phyloP scores from a whole-genome alignment of 2,329 filamentous ascomycete species.

The Dactylellina leptospora region DNA sequence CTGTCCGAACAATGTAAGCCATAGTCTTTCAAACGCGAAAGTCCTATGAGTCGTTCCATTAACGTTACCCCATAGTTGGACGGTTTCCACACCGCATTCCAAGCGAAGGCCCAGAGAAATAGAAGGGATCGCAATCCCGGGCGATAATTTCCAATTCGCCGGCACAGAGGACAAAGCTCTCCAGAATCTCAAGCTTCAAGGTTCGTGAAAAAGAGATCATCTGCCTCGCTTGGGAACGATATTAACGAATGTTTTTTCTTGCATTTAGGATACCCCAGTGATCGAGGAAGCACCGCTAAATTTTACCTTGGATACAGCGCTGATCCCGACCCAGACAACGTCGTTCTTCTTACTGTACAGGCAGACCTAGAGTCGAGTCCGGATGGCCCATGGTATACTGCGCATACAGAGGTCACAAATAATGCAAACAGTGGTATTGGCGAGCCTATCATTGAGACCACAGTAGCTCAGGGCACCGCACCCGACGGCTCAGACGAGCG shows the following conservation, averaged over 20 bases:
- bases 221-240: too few species aligned
- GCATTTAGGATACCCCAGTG: background rate
- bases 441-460: background rate
- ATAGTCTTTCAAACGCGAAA: too few species aligned
- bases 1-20: conserved; percentile 8
- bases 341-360: conserved; percentile 3
- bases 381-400: background rate
- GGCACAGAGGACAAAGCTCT: background rate
- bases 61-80: conserved; percentile 8
- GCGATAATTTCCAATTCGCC: conserved; percentile 14
- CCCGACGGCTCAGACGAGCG: conserved; percentile 11
- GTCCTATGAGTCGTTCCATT: too few species aligned
- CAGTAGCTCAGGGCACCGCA: background rate
- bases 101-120: background rate
- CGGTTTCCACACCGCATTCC: conserved; percentile 1
- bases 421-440: background rate
- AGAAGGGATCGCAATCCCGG: background rate
- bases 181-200: background rate
- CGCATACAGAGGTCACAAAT: background rate
- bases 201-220: too few species aligned
- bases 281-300: background rate
- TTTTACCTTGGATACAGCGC: conserved; percentile 16
- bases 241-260: background rate
- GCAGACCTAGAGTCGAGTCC: background rate
- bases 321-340: background rate